Conservation (phyloP, 108 stramenopile species). For the Nannochloropsis salina region DNA sequence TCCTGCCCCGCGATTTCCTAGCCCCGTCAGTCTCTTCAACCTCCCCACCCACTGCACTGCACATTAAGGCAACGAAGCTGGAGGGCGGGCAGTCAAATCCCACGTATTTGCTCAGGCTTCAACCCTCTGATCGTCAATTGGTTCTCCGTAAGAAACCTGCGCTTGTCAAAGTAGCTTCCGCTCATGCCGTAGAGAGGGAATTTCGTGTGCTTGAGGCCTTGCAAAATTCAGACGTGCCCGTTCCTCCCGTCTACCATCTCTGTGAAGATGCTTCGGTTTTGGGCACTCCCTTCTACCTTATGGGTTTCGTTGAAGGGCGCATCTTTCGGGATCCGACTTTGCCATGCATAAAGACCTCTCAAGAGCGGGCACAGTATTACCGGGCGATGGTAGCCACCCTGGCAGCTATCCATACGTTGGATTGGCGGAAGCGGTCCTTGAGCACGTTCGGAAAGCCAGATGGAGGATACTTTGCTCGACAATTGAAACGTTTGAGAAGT, state of each 20-base stretch:
- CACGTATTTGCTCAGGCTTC: slow-evolving; percentile 70
- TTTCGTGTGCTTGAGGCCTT: slow-evolving; percentile 75
- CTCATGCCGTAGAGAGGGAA: slow-evolving; percentile 92
- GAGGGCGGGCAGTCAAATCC: slow-evolving; percentile 94
- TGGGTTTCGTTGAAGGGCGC: slow-evolving; percentile 83
- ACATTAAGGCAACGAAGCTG: slow-evolving; percentile 55
- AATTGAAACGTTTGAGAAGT: slow-evolving; percentile 64
- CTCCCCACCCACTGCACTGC: background rate
- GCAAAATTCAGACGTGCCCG: slow-evolving; percentile 41
- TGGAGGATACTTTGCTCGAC: slow-evolving; percentile 65
- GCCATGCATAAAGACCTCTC: slow-evolving; percentile 49
- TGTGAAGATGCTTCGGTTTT: slow-evolving; percentile 69
- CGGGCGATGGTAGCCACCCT: slow-evolving; percentile 65
- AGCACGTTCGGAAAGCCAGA: slow-evolving; percentile 60
- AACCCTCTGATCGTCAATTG: slow-evolving; percentile 37
- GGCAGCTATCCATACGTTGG: slow-evolving; percentile 52
- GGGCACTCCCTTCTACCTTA: slow-evolving; percentile 90
- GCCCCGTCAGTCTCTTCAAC: background rate
- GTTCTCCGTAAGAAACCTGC: slow-evolving; percentile 78
- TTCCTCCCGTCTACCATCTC: slow-evolving; percentile 77
- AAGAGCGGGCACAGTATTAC: slow-evolving; percentile 64
- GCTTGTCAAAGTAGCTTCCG: slow-evolving; percentile 73
- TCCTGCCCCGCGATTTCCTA: background rate
- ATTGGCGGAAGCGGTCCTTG: slow-evolving; percentile 60
- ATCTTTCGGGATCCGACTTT: slow-evolving; percentile 83